These are phyloP conservation scores for Apophysomyces variabilis DNA, from an alignment of 371 early-diverging fungal genomes.

Conservation along the genomic window DNA sequence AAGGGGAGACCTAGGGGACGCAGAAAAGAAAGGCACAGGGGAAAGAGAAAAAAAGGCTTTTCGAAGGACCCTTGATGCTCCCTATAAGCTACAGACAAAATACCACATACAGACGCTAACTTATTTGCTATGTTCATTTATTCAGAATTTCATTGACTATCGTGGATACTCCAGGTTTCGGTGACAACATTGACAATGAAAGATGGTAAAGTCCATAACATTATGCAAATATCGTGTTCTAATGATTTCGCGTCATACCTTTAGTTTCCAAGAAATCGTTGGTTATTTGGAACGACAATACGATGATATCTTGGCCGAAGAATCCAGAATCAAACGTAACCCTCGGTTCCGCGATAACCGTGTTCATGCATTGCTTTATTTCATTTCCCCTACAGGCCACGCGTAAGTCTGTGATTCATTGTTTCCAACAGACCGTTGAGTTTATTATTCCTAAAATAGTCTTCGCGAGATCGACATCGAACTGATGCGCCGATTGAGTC, in stretches of 20 bases:
- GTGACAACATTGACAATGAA: constrained; percentile 90
- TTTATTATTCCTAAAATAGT: constrained; percentile 39
- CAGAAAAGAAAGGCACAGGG: constrained; percentile 9
- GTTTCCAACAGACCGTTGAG: neutral
- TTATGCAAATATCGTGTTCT: neutral
- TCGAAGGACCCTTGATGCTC: constrained; percentile 12
- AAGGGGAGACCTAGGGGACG: constrained; percentile 7
- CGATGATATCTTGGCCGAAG: constrained; percentile 95
- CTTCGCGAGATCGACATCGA: constrained; percentile 98
- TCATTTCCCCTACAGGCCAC: constrained; percentile 97
- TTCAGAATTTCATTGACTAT: constrained; percentile 76
- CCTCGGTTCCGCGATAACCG: constrained; percentile 96
- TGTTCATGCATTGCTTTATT: constrained; percentile 97
- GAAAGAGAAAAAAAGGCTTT: constrained; percentile 11
- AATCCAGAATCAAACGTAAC: constrained; percentile 93
- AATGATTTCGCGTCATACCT: neutral
- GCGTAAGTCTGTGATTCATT: constrained; percentile 48
- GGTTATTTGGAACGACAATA: constrained; percentile 94
- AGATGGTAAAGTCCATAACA: constrained; percentile 54
- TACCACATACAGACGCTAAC: neutral
- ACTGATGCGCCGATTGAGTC: constrained; percentile 91
- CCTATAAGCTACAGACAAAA: neutral
- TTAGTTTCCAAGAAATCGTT: constrained; percentile 82
- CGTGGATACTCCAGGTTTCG: constrained; percentile 98
- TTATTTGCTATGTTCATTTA: neutral